Percentiles rank a stretch among this genome's conserved stretches.
Evolutionary conservation across 2,329 filamentous ascomycete species (phyloP).

Genomic region (Colletotrichum gloeosporioides): DNA sequence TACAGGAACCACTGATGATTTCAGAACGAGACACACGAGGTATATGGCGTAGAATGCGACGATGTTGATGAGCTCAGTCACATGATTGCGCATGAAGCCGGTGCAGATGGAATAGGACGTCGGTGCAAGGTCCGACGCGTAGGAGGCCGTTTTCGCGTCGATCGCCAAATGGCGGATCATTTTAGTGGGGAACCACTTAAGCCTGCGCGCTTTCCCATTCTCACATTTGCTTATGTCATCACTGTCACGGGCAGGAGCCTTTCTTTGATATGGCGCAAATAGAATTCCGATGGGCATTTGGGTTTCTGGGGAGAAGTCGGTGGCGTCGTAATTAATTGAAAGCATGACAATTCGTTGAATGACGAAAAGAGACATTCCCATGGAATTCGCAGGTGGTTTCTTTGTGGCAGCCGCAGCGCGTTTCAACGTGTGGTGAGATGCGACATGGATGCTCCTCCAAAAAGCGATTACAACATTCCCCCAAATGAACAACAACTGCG

Average conservation of each 20-base stretch:
- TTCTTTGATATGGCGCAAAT: neutral
- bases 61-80: neutral
- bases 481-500: neutral
- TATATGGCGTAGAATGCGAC: neutral
- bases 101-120: neutral
- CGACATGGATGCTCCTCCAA: neutral
- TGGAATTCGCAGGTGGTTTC: neutral
- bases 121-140: constrained; percentile 10
- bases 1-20: neutral
- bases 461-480: neutral
- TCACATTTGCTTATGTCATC: constrained; percentile 3
- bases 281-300: neutral
- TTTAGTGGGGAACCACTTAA: constrained; percentile 16
- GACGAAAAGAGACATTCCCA: neutral
- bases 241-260: neutral
- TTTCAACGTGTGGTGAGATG: neutral
- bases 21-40: neutral
- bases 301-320: neutral
- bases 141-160: constrained; percentile 12
- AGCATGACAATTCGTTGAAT: neutral
- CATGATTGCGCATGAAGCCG: neutral
- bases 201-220: neutral
- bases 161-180: neutral
- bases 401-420: neutral
- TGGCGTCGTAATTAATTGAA: neutral